Evolutionary conservation across 2,329 filamentous ascomycete genomes (phyloP).

Genomic region (Calonectria pseudoturangicola): DNA sequence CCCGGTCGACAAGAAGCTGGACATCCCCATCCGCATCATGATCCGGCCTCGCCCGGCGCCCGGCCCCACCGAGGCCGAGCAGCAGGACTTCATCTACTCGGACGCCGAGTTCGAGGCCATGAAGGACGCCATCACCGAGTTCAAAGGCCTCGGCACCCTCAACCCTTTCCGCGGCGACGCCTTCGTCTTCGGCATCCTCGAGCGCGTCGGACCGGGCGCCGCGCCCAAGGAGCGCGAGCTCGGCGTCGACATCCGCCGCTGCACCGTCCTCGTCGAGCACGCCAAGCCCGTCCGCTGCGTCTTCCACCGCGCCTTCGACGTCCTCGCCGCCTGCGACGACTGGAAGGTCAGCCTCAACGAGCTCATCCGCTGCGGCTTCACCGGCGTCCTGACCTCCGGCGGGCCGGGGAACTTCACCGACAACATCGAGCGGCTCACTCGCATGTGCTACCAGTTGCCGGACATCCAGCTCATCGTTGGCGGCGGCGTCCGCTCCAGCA

Average conservation of each 20-base stretch:
- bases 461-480: constrained; percentile 70
- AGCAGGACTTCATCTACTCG: constrained; percentile 70
- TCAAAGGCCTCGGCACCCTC: constrained; percentile 63
- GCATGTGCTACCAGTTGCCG: constrained; percentile 58
- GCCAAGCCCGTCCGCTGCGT: constrained; percentile 67
- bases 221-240: constrained; percentile 35
- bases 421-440: constrained; percentile 62
- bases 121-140: constrained; percentile 60
- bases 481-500: constrained; percentile 69
- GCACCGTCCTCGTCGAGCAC: constrained; percentile 62
- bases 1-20: constrained; percentile 43
- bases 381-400: constrained; percentile 72
- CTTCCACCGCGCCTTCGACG: constrained; percentile 76
- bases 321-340: constrained; percentile 59
- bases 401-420: constrained; percentile 64
- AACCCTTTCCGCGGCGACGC: constrained; percentile 67
- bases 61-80: constrained; percentile 39
- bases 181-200: constrained; percentile 74
- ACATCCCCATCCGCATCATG: constrained; percentile 71
- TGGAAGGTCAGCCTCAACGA: constrained; percentile 55
- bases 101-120: constrained; percentile 66
- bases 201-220: constrained; percentile 26
- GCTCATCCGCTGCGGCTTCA: constrained; percentile 67
- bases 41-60: constrained; percentile 66
- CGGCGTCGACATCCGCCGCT: constrained; percentile 64